phyloP scores from a whole-genome alignment of 371 early-diverging fungal species.

The Globomyces sp. region DNA sequence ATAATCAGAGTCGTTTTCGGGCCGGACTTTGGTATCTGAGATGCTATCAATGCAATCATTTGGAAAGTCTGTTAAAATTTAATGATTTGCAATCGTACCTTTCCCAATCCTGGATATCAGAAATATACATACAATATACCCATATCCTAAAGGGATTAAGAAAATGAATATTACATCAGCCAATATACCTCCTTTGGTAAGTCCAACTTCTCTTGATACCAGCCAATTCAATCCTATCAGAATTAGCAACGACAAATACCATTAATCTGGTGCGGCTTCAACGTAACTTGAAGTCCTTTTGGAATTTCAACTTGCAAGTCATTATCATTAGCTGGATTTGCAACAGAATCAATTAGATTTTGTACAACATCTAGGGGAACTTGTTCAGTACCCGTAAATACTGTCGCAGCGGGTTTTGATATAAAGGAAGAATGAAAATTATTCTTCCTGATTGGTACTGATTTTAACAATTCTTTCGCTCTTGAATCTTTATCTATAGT shows the following conservation, averaged over 20 bases:
- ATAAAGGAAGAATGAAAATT: too few relatives aligned
- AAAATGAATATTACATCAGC: neutral
- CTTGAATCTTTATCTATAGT: too few relatives aligned
- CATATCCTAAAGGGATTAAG: too few relatives aligned
- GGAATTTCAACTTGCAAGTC: neutral
- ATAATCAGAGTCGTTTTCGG: slow-evolving; percentile 58
- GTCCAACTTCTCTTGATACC: neutral
- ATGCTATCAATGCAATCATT: slow-evolving; percentile 69
- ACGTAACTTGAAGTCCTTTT: neutral
- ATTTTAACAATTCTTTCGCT: too few relatives aligned
- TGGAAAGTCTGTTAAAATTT: slow-evolving; percentile 92
- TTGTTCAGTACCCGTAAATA: too few relatives aligned
- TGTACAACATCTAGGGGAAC: too few relatives aligned
- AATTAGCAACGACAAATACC: neutral
- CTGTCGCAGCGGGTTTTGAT: too few relatives aligned
- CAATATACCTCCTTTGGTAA: slow-evolving; percentile 1
- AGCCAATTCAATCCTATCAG: neutral
- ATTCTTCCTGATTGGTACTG: too few relatives aligned
- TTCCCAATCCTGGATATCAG: too few relatives aligned
- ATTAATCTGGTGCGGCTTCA: slow-evolving; percentile 13
- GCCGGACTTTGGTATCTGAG: slow-evolving; percentile 16
- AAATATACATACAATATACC: too few relatives aligned
- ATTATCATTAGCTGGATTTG: too few relatives aligned
- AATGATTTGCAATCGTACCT: slow-evolving; percentile 40
- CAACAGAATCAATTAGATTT: too few relatives aligned